Evolutionary conservation across 495 filamentous ascomycete genomes (phyloP), one percentile per base, ranked within the genome.

Genomic region (Neurospora africana): DNA sequence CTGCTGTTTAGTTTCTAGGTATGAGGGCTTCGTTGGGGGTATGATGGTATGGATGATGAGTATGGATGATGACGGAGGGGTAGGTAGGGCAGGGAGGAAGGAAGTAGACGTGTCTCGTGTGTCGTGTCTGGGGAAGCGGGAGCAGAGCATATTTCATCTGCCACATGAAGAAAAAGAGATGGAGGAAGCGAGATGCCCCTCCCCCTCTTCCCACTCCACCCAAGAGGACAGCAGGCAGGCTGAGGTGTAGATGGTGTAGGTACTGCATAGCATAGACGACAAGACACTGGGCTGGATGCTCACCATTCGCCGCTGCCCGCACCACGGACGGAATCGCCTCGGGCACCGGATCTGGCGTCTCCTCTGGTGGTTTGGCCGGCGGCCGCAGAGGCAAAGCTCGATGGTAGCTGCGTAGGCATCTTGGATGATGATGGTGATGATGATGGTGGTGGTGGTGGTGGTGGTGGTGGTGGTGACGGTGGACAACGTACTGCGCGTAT

Each of bases 381-480:
- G 75, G 91, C 91, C 73, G 91, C 91, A 75, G 91, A 92, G 79
- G 91, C 91, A 85, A 94, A 94, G 87, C 90, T 93, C 73, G 91
- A 93, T 74, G 91, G 87, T 76, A 93, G 87, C 82, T 90, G 89
- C 80, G 90, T 89, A 82, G 91, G 87, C 91, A 94, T 94, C 68
- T 43, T 77, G 69, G 38, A 47, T n/a, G 41, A 70, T 47, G 30
- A 23, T 30, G 39, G 15, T 11, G 27, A 13, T 23, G 53, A 19
- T 23, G 44, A 36, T 36, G 69, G 19, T 53, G 17, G 9, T 21
- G 69, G 8, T n/a, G 40, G 38, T 61, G 27, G 5, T 23, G 53
- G 10, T 23, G 44, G 19, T 58, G 17, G 17, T 23, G 69, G 19
- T n/a, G 69, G 39, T 67, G 27, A 13, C 27, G 23, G 53, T 65